Evolutionary conservation across 2,329 filamentous ascomycete species (phyloP), one percentile per base, ranked within the genome.

Genomic region (Bipolaris bicolor): DNA sequence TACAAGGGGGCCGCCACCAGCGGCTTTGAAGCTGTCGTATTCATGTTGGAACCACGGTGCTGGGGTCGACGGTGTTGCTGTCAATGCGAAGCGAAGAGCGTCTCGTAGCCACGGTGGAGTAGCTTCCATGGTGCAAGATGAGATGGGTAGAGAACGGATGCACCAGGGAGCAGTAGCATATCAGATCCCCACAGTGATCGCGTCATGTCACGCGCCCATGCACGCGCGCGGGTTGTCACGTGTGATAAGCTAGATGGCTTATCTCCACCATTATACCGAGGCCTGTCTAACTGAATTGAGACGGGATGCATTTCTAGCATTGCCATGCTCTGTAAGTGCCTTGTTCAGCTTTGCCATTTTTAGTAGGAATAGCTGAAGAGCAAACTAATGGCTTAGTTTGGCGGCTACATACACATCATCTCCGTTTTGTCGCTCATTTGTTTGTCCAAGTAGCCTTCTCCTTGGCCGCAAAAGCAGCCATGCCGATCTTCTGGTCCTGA

Each of bases 401-500:
- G 24, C 15, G 26, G 9, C 41, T 45, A 5, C 15, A 29, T 45
- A 2, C 16, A 45, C 26, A 24, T 13, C 43, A 15, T 46, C 5
- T 5, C 26, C 43, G 9, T 26, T 5, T n/a, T 40, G 3, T 11
- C 13, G 24, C 43, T 50, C 84, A 96, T 75, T 91, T 87, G 76
- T 97, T 83, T 60, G 84, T 88, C 94, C 95, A 99, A 76, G 95
- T 88, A 0, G 95, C 81, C 84, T 96, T 96, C 81, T 90, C 87
- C 87, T 98, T 98, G 79, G 93, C 90, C 1, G 91, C 90, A 83
- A 99, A 99, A 11, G 95, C 95, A 76, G 88, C 88, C 95, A 98
- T 88, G 11, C 85, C 93, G 76, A 97, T 91, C 84, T 98, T 99
- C 80, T 99, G 95, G 78, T 99, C 95, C 80, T 91, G 86, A 75